Evolutionary conservation across 2,329 filamentous ascomycete species (phyloP).

Genomic region (Endoconidiophora polonica): DNA sequence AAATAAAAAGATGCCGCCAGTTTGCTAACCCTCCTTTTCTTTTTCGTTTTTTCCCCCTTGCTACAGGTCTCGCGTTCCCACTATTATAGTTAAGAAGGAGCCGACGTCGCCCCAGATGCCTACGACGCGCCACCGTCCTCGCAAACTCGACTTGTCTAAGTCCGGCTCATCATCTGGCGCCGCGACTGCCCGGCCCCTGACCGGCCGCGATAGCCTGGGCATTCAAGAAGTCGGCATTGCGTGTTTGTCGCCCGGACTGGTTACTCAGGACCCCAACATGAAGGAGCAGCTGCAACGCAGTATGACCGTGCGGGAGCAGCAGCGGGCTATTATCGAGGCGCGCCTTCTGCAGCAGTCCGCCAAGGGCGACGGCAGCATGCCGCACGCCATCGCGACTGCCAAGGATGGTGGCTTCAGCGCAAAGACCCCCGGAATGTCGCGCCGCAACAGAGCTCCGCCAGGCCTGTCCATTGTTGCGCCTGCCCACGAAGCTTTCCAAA

Average conservation of each 20-base stretch:
- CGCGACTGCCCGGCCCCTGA: constrained; percentile 55
- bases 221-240: constrained; percentile 90
- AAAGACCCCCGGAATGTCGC: constrained; percentile 59
- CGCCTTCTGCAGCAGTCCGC: constrained; percentile 74
- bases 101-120: constrained; percentile 71
- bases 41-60: constrained; percentile 22
- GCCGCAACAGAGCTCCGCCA: constrained; percentile 65
- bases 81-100: constrained; percentile 94
- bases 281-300: constrained; percentile 89
- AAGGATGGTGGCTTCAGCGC: constrained; percentile 34
- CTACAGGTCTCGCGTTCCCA: constrained; percentile 42
- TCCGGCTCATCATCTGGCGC: constrained; percentile 37
- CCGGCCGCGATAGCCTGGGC: constrained; percentile 58
- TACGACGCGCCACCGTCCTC: constrained; percentile 56
- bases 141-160: constrained; percentile 62
- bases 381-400: constrained; percentile 27
- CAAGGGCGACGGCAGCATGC: constrained; percentile 40
- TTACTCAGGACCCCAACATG: constrained; percentile 93
- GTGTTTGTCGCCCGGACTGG: constrained; percentile 87
- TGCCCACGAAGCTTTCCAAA: constrained; percentile 77
- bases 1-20: neutral
- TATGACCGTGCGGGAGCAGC: constrained; percentile 82
- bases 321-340: constrained; percentile 86
- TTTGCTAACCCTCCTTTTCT: constrained; percentile 12
- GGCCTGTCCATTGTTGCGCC: constrained; percentile 91